phyloP scores from a whole-genome alignment of 2,329 filamentous ascomycete genomes.

The Emmonsia crescens region DNA sequence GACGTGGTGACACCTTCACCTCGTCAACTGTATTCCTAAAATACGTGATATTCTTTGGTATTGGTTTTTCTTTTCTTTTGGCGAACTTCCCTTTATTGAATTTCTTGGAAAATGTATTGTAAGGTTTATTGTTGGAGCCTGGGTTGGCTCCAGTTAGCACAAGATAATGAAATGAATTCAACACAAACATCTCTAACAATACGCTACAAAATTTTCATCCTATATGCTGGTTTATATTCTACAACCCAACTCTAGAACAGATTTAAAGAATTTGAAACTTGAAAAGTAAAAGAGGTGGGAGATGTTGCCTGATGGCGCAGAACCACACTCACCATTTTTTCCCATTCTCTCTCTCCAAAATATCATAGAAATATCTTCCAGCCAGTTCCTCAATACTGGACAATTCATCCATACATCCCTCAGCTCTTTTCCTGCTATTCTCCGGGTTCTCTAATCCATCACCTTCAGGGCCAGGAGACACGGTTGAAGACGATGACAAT shows the following conservation, averaged over 20 bases:
- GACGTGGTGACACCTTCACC: conserved; percentile 10
- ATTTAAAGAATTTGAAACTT: background rate
- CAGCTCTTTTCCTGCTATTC: background rate
- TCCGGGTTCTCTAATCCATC: background rate
- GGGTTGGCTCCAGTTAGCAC: background rate
- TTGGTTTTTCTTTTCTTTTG: background rate
- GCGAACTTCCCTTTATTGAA: background rate
- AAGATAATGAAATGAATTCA: background rate
- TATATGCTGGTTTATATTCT: background rate
- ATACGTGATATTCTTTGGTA: background rate
- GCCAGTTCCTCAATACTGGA: conserved; percentile 8
- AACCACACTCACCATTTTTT: background rate
- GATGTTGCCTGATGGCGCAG: background rate
- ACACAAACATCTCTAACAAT: background rate
- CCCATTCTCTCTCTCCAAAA: background rate
- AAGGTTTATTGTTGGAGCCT: background rate
- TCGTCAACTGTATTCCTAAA: conserved; percentile 12
- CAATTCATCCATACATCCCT: background rate
- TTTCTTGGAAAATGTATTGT: background rate
- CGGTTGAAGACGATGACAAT: background rate
- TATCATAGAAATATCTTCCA: conserved; percentile 8
- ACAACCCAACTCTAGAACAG: background rate
- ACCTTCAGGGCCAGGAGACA: background rate
- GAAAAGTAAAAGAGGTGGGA: background rate
- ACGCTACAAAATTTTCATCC: background rate